Evolutionary conservation across 208 protist species (phyloP), one percentile per base, ranked within the genome.

Genomic region (Herpetomonas samuelpessoai): DNA sequence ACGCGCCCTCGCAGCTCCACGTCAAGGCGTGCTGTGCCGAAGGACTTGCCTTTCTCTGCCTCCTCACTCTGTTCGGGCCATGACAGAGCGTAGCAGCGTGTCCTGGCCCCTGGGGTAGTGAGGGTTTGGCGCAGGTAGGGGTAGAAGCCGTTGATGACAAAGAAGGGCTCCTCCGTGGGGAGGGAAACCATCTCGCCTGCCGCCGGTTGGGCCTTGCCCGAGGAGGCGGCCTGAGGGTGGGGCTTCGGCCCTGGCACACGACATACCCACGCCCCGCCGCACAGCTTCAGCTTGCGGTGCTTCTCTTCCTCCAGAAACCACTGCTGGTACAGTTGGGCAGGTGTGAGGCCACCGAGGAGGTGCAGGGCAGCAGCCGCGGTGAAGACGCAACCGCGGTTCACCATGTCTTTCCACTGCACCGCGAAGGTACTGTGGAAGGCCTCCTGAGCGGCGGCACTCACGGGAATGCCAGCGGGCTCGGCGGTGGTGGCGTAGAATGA

Each of bases 81-180:
- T 24, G 86, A 68, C 26, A 95, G 65, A 24, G 74, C 57, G 54
- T 75, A 88, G 58, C 79, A 95, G 28, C 76, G 71, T 58, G 88
- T 76, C 12, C 12, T 49, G 2, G 81, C 72, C 21, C 70, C 63
- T 4, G 66, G 30, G 12, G 56, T 60, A 38, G 60, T 66, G 65
- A 86, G 89, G 45, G 59, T 68, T 14, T 69, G 60, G 16, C 75
- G 68, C 39, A 89, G 56, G 38, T 74, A 72, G 16, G 73, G 77
- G 66, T 88, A 95, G 65, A 92, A 92, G 35, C 84, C 88, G 65
- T 95, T 95, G 62, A 92, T 73, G 7, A 93, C 68, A 62, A 70
- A 93, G 19, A 74, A 66, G 31, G 57, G 31, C 22, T 72, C 64
- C 26, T 54, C 44, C 16, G 44, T 19, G n/a, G n/a, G n/a, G n/a